Evolutionary conservation across 2,329 filamentous ascomycete species (phyloP), one percentile per base, ranked within the genome.

Genomic region (Arachnopeziza araneosa): DNA sequence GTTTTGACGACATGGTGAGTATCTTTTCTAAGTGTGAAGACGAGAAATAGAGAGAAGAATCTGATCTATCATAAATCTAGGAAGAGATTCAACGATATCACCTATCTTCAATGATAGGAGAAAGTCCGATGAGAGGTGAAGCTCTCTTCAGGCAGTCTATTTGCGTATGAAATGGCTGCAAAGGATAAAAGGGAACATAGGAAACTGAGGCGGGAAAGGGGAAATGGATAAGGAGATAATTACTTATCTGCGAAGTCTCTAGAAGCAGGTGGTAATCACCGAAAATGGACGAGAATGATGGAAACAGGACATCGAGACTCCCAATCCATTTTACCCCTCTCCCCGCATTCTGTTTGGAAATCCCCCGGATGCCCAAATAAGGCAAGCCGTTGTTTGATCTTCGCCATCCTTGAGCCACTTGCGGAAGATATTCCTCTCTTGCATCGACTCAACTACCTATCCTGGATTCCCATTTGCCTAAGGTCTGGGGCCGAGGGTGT

Each of bases 1-100:
- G 80, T 71, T 82, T 83, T 24, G 77, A 75, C 36, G 79, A 80
- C 80, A 82, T 82, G 23, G 19, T 58, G 55, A 54, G 26, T 21
- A 30, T 44, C 36, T 44, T 3, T 44, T 44, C 36, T 44, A 19
- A 17, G 17, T 17, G 36, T 44, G 36, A 44, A 44, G 5, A 14
- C 17, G 17, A 12, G 17, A 44, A 44, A 44, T 44, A 14, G 6
- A 32, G 17, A 19, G 6, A 17, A 7, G 36, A 44, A 14, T 17
- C 17, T 44, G 36, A 44, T 44, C 10, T 44, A 44, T 44, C 36
- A 44, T 6, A 19, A 44, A 19, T 8, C 4, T 17, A 44, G 12
- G 36, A 44, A 44, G 36, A 44, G 17, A 44, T 6, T 19, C 36
- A 44, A 8, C 36, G 12, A 19, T 4, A 17, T 44, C 36, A 44